These are phyloP conservation scores for Ramaria sp. DNA, from an alignment of 768 basidiomycete genomes.

Conservation along the genomic window DNA sequence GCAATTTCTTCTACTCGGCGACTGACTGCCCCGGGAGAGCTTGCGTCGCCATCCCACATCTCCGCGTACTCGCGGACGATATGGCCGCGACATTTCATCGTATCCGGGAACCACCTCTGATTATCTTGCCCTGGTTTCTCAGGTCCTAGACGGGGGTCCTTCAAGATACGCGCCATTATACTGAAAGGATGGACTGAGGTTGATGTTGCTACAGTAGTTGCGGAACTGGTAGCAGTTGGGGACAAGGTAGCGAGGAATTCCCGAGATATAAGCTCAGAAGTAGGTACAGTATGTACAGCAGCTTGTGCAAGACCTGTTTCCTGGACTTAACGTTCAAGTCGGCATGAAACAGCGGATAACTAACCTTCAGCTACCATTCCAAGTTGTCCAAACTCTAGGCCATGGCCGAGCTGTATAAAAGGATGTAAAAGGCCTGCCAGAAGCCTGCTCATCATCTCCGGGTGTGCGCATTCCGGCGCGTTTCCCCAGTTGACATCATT, in stretches of 20 bases:
- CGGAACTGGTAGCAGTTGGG: conserved; percentile 8
- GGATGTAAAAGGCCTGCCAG: conserved; percentile 39
- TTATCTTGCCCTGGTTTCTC: conserved; percentile 2
- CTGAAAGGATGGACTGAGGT: conserved; percentile 34
- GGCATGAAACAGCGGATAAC: not conserved
- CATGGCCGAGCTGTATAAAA: conserved; percentile 53
- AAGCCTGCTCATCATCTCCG: conserved; percentile 13
- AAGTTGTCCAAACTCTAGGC: conserved; percentile 48
- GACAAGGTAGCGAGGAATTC: conserved; percentile 18
- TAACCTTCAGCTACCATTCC: conserved; percentile 56
- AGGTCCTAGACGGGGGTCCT: conserved; percentile 25
- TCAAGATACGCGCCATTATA: conserved; percentile 43
- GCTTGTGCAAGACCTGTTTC: conserved; percentile 44
- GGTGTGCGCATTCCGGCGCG: conserved; percentile 20
- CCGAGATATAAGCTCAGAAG: conserved; percentile 24
- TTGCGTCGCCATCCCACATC: conserved; percentile 10
- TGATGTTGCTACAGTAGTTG: not conserved
- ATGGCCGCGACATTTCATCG: conserved; percentile 15
- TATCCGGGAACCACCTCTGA: not conserved
- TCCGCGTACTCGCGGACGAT: conserved; percentile 10
- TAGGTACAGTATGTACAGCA: conserved; percentile 33
- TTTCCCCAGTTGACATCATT: conserved; percentile 33
- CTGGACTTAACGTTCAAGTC: not conserved
- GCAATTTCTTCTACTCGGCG: conserved; percentile 52
- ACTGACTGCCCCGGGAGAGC: conserved; percentile 24